phyloP scores from a whole-genome alignment of 176 grass and related monocot species.

The Eragrostis nindensis region DNA sequence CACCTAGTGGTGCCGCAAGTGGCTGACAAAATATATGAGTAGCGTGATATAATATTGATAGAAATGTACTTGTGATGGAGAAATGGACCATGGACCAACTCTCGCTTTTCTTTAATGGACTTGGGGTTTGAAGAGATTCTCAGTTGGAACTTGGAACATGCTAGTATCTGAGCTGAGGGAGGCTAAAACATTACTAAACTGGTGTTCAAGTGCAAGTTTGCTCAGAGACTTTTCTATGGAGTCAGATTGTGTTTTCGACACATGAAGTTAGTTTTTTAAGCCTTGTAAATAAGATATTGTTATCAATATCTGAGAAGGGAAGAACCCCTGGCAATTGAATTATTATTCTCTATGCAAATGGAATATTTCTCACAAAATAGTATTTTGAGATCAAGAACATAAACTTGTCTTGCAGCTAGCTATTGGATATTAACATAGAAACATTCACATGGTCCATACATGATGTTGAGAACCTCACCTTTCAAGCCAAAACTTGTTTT shows the following conservation, averaged over 20 bases:
- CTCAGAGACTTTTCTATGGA: neutral
- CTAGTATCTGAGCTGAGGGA: neutral
- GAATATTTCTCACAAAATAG: neutral
- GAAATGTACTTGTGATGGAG: conserved; percentile 40
- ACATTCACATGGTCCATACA: neutral
- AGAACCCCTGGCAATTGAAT: neutral
- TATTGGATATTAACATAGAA: neutral
- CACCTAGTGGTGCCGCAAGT: neutral
- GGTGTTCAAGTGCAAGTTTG: conserved; percentile 39
- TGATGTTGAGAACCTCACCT: neutral
- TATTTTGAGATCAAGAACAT: neutral
- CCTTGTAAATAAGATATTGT: neutral
- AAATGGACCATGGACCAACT: conserved; percentile 38
- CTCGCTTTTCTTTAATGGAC: conserved; percentile 22
- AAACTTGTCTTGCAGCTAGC: neutral
- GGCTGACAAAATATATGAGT: conserved; percentile 10
- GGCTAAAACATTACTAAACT: conserved; percentile 17
- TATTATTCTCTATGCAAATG: neutral
- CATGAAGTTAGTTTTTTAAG: neutral
- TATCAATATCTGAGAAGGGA: neutral
- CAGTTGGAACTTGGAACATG: conserved; percentile 16
- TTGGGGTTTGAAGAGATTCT: conserved; percentile 18
- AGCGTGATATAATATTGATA: conserved; percentile 5
- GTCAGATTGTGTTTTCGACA: conserved; percentile 37
- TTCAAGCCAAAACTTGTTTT: neutral